phyloP scores from a whole-genome alignment of 306 rosid species.

The Medicago truncatula region DNA sequence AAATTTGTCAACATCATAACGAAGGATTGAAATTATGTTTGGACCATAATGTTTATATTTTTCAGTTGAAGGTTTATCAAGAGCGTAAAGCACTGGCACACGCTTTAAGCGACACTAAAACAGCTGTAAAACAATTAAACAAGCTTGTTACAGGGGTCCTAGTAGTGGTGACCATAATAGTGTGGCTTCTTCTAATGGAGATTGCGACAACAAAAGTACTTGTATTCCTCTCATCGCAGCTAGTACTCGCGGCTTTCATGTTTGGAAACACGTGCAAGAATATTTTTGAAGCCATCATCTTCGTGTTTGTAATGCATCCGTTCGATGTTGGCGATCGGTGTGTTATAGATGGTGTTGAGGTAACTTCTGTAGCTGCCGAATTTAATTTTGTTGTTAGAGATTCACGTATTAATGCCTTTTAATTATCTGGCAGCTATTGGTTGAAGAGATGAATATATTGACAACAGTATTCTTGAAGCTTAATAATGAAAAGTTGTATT shows the following conservation, averaged over 20 bases:
- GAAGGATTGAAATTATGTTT: constrained; percentile 15
- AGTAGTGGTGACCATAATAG: constrained; percentile 56
- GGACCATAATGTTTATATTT: constrained; percentile 22
- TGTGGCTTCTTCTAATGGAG: constrained; percentile 90
- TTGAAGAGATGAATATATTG: constrained; percentile 95
- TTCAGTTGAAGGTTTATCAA: constrained; percentile 81
- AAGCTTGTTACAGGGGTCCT: constrained; percentile 67
- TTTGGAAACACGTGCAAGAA: constrained; percentile 92
- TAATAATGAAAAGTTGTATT: constrained; percentile 81
- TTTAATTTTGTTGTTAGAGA: constrained; percentile 5
- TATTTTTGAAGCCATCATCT: constrained; percentile 83
- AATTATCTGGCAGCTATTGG: constrained; percentile 64
- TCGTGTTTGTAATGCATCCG: constrained; percentile 96
- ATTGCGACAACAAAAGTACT: constrained; percentile 90
- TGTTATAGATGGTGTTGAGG: constrained; percentile 83
- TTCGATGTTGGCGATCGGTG: constrained; percentile 97
- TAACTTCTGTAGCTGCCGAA: constrained; percentile 41
- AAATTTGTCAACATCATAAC: background rate
- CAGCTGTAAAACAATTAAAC: constrained; percentile 84
- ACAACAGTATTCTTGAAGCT: constrained; percentile 87
- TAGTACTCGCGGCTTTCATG: constrained; percentile 76
- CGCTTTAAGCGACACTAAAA: constrained; percentile 85
- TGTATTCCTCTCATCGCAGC: constrained; percentile 75
- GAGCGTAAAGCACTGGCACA: constrained; percentile 88
- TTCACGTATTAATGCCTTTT: constrained; percentile 21